Conservation (phyloP, 176 grass and related monocot genomes). For the Thalia dealbata region DNA sequence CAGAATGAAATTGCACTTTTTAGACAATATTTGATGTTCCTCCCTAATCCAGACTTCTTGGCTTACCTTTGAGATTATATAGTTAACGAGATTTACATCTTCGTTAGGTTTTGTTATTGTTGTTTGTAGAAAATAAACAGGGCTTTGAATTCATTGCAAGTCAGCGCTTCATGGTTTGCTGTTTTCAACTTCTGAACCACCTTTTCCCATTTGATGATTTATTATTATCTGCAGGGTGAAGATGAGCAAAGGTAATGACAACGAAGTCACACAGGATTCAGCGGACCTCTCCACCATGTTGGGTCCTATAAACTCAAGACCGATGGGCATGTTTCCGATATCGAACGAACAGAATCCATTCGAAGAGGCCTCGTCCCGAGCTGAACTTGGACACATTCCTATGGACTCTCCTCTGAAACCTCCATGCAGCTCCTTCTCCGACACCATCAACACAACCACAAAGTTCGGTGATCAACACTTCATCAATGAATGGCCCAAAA, state of each 20-base stretch:
- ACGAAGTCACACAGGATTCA: slow-evolving; percentile 30
- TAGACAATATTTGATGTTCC: too few relatives aligned
- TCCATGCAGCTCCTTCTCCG: neutral
- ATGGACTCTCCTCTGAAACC: neutral
- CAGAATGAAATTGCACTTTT: too few relatives aligned
- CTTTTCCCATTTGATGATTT: neutral
- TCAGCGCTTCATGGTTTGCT: too few relatives aligned
- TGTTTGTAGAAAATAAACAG: too few relatives aligned
- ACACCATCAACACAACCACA: neutral
- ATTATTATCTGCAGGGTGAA: slow-evolving; percentile 30
- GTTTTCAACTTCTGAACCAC: neutral
- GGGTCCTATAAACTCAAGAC: slow-evolving; percentile 28
- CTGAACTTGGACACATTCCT: neutral
- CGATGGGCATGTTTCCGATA: slow-evolving; percentile 29
- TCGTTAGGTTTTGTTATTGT: too few relatives aligned
- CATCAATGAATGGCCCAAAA: slow-evolving; percentile 34
- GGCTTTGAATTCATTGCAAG: too few relatives aligned
- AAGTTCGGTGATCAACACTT: slow-evolving; percentile 24
- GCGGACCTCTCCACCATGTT: slow-evolving; percentile 36
- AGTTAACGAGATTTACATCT: too few relatives aligned
- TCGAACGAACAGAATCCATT: slow-evolving; percentile 36
- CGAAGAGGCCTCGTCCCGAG: neutral
- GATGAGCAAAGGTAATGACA: slow-evolving; percentile 38
- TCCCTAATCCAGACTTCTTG: too few relatives aligned
- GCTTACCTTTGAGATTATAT: too few relatives aligned